Percentiles rank a stretch among this genome's conserved stretches.
Evolutionary conservation across 345 rosid species (phyloP).

Genomic region (Arabis hirsuta): DNA sequence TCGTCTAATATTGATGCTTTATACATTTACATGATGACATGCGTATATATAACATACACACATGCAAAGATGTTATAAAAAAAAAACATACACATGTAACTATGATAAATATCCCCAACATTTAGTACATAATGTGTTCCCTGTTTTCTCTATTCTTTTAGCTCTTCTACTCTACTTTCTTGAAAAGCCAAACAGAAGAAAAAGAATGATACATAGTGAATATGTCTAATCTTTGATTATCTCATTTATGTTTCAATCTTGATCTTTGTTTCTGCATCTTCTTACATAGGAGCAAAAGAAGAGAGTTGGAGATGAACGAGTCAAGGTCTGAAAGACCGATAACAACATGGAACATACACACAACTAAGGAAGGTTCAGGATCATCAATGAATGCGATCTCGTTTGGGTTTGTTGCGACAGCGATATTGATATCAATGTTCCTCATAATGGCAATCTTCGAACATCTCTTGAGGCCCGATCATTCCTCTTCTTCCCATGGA

Average conservation of each 20-base stretch:
- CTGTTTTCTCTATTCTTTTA: not conserved
- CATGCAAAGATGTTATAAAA: too few relatives aligned
- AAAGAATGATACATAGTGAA: not conserved
- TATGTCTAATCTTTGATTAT: not conserved
- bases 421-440: slow-evolving; percentile 75
- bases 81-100: not conserved
- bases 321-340: slow-evolving; percentile 51
- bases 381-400: slow-evolving; percentile 75
- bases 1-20: not conserved
- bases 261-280: not conserved
- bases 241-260: not conserved
- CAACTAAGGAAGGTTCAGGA: slow-evolving; percentile 50
- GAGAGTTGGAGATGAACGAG: slow-evolving; percentile 45
- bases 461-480: slow-evolving; percentile 65
- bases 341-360: slow-evolving; percentile 61
- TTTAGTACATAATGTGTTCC: not conserved
- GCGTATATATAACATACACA: not conserved
- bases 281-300: not conserved
- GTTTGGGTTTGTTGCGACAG: slow-evolving; percentile 84
- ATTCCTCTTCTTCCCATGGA: slow-evolving; percentile 47
- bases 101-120: not conserved
- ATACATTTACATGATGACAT: not conserved
- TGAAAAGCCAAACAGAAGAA: not conserved
- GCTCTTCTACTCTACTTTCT: not conserved
- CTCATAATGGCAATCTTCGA: slow-evolving; percentile 85